phyloP scores from a whole-genome alignment of 257 asterid species.

The Nyctanthes arbortristis region DNA sequence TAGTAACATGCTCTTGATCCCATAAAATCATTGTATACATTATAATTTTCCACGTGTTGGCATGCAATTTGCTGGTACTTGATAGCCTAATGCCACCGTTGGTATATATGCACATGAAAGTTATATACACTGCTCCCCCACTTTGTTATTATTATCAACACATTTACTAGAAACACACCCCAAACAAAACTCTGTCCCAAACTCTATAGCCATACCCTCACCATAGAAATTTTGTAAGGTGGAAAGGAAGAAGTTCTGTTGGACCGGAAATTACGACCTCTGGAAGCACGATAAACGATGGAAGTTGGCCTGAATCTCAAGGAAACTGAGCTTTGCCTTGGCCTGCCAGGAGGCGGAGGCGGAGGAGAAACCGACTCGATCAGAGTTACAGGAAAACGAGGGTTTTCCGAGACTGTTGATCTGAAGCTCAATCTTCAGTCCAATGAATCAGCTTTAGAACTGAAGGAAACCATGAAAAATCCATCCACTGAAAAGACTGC shows the following conservation, averaged over 20 bases:
- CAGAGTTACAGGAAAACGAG: slow-evolving; percentile 51
- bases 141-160: slow-evolving; percentile 30
- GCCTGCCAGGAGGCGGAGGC: slow-evolving; percentile 50
- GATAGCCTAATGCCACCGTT: slow-evolving; percentile 32
- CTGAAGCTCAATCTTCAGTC: slow-evolving; percentile 57
- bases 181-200: neutral
- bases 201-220: neutral
- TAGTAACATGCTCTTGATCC: slow-evolving; percentile 85
- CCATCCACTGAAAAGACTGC: slow-evolving; percentile 26
- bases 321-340: slow-evolving; percentile 64
- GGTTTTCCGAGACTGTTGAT: slow-evolving; percentile 64
- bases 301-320: slow-evolving; percentile 35
- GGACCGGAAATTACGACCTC: slow-evolving; percentile 25
- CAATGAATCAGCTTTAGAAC: slow-evolving; percentile 35
- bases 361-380: slow-evolving; percentile 22
- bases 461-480: slow-evolving; percentile 28
- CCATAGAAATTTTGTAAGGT: neutral
- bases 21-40: slow-evolving; percentile 39
- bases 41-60: slow-evolving; percentile 52
- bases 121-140: slow-evolving; percentile 41
- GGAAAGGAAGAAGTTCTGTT: slow-evolving; percentile 1
- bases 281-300: too few species aligned
- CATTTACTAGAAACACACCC: slow-evolving; percentile 17
- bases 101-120: slow-evolving; percentile 37
- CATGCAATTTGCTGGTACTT: slow-evolving; percentile 14